Percentiles rank a stretch among this genome's conserved stretches.
phyloP scores from a whole-genome alignment of 2,329 filamentous ascomycete genomes.

The Chaetomium sp. region DNA sequence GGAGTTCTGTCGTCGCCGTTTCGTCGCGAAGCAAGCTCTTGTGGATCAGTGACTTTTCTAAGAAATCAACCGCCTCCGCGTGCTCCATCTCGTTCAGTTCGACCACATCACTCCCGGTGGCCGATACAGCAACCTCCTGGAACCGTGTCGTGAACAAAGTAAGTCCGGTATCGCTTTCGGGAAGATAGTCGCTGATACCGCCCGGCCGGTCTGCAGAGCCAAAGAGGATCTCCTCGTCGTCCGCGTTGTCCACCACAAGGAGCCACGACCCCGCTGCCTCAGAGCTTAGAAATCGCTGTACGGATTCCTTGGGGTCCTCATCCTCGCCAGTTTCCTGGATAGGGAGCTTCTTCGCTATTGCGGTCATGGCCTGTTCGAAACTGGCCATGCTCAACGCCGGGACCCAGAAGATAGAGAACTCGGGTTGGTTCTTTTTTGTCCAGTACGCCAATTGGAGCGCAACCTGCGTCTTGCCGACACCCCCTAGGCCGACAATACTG shows the following conservation, averaged over 20 bases:
- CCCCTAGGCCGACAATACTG: conserved; percentile 34
- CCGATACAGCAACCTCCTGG: conserved; percentile 25
- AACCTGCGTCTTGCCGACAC: conserved; percentile 37
- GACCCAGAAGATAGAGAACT: conserved; percentile 40
- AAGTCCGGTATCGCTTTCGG: conserved; percentile 27
- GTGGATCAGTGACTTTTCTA: conserved; percentile 23
- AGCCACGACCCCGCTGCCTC: conserved; percentile 32
- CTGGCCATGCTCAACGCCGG: conserved; percentile 33
- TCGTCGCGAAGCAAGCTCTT: conserved; percentile 7
- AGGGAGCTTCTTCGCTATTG: conserved; percentile 29
- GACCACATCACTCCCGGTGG: conserved; percentile 26
- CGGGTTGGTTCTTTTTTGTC: conserved; percentile 28
- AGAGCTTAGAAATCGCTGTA: conserved; percentile 35
- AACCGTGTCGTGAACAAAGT: conserved; percentile 35
- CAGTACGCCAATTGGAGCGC: conserved; percentile 36
- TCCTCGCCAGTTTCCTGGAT: conserved; percentile 41
- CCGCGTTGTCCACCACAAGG: conserved; percentile 38
- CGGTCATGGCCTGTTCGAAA: conserved; percentile 34
- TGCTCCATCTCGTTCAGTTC: conserved; percentile 27
- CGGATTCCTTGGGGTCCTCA: conserved; percentile 53
- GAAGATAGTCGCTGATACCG: conserved; percentile 28
- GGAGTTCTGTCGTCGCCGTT: conserved; percentile 18
- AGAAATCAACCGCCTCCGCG: conserved; percentile 24
- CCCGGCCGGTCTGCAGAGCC: conserved; percentile 4
- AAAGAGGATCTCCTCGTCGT: conserved; percentile 29